Conservation (phyloP, 768 basidiomycete species). For the Macrolepiota albuminosa region DNA sequence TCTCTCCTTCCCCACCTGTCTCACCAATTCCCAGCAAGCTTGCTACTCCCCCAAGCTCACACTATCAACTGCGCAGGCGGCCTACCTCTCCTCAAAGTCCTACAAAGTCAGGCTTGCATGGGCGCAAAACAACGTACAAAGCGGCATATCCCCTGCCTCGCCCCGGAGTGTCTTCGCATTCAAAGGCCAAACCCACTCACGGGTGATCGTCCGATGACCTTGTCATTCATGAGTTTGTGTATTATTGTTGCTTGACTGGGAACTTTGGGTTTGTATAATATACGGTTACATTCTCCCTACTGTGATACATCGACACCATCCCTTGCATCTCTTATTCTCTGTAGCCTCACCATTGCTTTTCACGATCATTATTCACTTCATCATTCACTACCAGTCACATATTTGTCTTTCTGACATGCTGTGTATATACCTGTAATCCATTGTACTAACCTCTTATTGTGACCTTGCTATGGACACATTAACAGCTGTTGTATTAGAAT, state of each 20-base stretch:
- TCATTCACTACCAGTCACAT: neutral
- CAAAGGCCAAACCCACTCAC: slow-evolving; percentile 18
- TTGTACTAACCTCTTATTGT: neutral
- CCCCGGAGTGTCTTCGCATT: slow-evolving; percentile 1
- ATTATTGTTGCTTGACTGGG: slow-evolving; percentile 1
- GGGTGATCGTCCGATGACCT: slow-evolving; percentile 5
- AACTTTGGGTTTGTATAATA: slow-evolving; percentile 9
- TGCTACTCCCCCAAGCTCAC: slow-evolving; percentile 15
- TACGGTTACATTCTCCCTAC: neutral
- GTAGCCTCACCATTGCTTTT: neutral
- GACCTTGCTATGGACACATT: neutral
- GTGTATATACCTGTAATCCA: neutral
- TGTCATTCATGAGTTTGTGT: neutral
- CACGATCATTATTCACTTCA: slow-evolving; percentile 1
- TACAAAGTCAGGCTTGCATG: slow-evolving; percentile 8
- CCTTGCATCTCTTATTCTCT: neutral
- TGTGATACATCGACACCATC: slow-evolving; percentile 5
- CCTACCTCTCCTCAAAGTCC: slow-evolving; percentile 18
- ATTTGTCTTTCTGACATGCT: neutral
- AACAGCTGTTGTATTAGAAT: neutral
- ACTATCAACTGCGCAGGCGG: slow-evolving; percentile 32
- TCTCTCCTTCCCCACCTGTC: slow-evolving; percentile 10
- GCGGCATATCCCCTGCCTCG: slow-evolving; percentile 6
- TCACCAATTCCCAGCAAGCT: slow-evolving; percentile 13
- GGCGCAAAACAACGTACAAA: slow-evolving; percentile 13